Evolutionary conservation across 1,284 basidiomycete genomes (phyloP), one percentile per base, ranked within the genome.

Genomic region (Irpex sp.): DNA sequence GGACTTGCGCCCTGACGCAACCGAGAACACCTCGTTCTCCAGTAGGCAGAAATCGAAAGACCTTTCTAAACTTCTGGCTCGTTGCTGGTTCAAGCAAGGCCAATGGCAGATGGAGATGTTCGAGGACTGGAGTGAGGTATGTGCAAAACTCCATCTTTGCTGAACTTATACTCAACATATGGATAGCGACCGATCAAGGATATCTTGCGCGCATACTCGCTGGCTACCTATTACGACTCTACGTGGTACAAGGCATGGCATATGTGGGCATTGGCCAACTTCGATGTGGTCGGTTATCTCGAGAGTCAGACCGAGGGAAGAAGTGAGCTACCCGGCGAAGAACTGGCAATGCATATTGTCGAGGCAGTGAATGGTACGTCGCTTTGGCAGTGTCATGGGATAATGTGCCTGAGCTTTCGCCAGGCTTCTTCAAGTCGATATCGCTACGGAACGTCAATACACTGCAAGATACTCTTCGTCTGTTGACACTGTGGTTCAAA

Each of bases 181-280:
- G 3, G n/a, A 3, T 69, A 94, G 91, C 81, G 88, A 64, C 90
- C 93, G 65, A 87, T 93, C 36, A 85, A 88, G 51, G 89, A 91
- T 51, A 94, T 97, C 62, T 78, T 98, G 7, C 85, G 90, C 67
- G 91, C 94, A 34, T 99, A 97, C 77, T 83, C 87, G 61, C 82
- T 92, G 44, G 94, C 97, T 0, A 98, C 97, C 1, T 91, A 94
- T 73, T 94, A 95, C 66, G 97, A 99, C 75, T 86, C 91, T 5
- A 84, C 84, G 44, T 99, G 97, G 97, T 98, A 98, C 78, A 98
- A 98, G 77, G 97, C 97, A 15, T 98, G 97, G 97, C 97, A 99
- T 75, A 96, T 95, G 0, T 99, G 96, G 96, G 97, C 97, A 4
- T 79, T 99, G 64, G 92, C 96, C 11, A 98, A 98, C 75, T 97